phyloP scores from a whole-genome alignment of 139 green algal genomes.

The Chlamydomonas sp. region DNA sequence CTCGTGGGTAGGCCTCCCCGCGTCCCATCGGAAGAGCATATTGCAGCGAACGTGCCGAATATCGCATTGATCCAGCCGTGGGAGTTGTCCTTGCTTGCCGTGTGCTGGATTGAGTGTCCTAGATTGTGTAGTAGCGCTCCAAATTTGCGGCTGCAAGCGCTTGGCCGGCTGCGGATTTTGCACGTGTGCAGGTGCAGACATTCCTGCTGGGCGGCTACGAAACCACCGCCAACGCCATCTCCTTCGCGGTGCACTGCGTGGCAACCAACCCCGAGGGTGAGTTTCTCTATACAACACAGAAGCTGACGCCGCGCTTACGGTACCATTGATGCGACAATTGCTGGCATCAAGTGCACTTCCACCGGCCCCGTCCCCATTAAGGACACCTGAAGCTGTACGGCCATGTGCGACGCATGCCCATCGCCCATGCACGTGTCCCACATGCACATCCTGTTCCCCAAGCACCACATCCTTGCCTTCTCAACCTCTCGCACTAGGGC shows the following conservation, averaged over 20 bases:
- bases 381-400: too few relatives aligned
- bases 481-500: too few relatives aligned
- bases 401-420: too few relatives aligned
- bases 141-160: too few relatives aligned
- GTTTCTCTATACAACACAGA: constrained; percentile 8
- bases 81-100: neutral
- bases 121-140: neutral
- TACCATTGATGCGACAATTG: constrained; percentile 43
- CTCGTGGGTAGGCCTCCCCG: neutral
- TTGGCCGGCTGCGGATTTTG: neutral
- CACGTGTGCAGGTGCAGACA: constrained; percentile 38
- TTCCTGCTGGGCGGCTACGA: constrained; percentile 62
- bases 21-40: neutral
- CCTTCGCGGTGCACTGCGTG: constrained; percentile 46
- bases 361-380: too few relatives aligned
- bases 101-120: neutral
- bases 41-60: neutral
- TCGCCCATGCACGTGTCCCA: too few relatives aligned
- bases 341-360: constrained; percentile 3
- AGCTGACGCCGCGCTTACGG: constrained; percentile 9
- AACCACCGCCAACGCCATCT: constrained; percentile 58
- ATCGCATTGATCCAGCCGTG: neutral
- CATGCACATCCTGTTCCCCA: too few relatives aligned
- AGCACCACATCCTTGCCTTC: too few relatives aligned
- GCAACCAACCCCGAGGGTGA: constrained; percentile 34